A percentile compares a stretch with the other conserved stretches of the same genome.
Evolutionary conservation across 2,329 filamentous ascomycete species (phyloP).

Genomic region (Paracoccidioides brasiliensis): DNA sequence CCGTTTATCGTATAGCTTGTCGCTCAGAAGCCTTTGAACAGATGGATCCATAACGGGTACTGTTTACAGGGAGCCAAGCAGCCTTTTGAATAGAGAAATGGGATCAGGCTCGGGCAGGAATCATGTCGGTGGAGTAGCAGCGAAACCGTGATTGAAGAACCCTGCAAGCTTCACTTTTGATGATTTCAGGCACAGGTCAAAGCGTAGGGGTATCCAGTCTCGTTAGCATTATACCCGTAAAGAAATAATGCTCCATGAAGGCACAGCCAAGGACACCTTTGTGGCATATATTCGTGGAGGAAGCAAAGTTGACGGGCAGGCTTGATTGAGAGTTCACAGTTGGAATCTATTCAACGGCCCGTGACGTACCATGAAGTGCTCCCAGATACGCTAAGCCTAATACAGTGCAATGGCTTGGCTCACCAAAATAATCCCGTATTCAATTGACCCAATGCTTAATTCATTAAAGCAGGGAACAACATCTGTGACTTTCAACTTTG

Average conservation of each 20-base stretch:
- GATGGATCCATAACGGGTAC: constrained; percentile 59
- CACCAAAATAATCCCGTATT: neutral
- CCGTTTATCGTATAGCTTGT: constrained; percentile 97
- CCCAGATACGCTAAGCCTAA: neutral
- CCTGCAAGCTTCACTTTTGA: neutral
- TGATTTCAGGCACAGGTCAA: neutral
- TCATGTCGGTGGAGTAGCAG: neutral
- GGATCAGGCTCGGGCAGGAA: neutral
- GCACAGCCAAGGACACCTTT: neutral
- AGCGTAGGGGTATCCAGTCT: neutral
- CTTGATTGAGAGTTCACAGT: no score
- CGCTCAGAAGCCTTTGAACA: constrained; percentile 82
- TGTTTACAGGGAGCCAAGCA: constrained; percentile 2
- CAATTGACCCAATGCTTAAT: no score
- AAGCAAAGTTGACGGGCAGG: neutral
- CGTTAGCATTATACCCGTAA: neutral
- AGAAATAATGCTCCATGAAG: neutral
- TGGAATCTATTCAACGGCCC: neutral
- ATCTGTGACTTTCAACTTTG: no score
- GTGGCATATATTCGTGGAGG: neutral
- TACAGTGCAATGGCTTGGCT: neutral
- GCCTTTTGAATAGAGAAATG: neutral
- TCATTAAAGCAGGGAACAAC: neutral
- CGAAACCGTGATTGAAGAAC: neutral
- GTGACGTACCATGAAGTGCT: neutral